A percentile compares a stretch with the other conserved stretches of the same genome.
phyloP scores from a whole-genome alignment of 2,329 filamentous ascomycete species.

The Fusarium beomiforme region DNA sequence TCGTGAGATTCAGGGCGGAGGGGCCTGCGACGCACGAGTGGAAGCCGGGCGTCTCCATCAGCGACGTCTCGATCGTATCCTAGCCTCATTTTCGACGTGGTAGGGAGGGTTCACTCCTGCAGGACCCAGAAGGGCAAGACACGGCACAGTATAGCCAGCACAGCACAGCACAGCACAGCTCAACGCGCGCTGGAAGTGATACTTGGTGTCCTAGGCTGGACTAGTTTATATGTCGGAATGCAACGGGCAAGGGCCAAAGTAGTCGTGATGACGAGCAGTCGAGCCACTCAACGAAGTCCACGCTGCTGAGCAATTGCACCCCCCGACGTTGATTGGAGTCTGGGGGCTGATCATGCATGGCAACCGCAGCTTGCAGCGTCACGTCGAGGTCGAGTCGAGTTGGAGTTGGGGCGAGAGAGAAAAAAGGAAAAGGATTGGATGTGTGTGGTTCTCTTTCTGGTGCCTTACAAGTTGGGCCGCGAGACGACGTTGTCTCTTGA shows the following conservation, averaged over 20 bases:
- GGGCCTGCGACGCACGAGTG: conserved; percentile 43
- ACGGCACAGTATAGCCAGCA: conserved; percentile 40
- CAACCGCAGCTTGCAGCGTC: conserved; percentile 44
- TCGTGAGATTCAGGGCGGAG: conserved; percentile 38
- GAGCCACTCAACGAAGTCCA: conserved; percentile 44
- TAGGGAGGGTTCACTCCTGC: conserved; percentile 25
- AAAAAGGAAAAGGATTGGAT: conserved; percentile 21
- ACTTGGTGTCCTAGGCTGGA: conserved; percentile 32
- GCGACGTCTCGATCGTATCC: conserved; percentile 46
- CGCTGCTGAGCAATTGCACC: conserved; percentile 42
- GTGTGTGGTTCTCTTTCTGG: conserved; percentile 17
- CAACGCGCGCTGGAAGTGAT: not conserved
- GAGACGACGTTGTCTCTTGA: conserved; percentile 18
- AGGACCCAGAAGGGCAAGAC: conserved; percentile 19
- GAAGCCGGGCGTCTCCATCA: conserved; percentile 41
- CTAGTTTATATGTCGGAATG: conserved; percentile 29
- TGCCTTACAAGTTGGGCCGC: conserved; percentile 44
- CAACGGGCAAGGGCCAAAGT: conserved; percentile 27
- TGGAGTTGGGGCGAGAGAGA: conserved; percentile 35
- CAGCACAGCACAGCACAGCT: conserved; percentile 28
- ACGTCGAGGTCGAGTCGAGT: conserved; percentile 20
- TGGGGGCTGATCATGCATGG: conserved; percentile 45
- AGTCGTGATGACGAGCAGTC: conserved; percentile 34
- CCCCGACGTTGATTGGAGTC: conserved; percentile 44
- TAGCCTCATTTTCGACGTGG: conserved; percentile 45